These are phyloP conservation scores for Tolypocladium endophyticum DNA, from an alignment of 2,329 filamentous ascomycete species.

Conservation along the genomic window DNA sequence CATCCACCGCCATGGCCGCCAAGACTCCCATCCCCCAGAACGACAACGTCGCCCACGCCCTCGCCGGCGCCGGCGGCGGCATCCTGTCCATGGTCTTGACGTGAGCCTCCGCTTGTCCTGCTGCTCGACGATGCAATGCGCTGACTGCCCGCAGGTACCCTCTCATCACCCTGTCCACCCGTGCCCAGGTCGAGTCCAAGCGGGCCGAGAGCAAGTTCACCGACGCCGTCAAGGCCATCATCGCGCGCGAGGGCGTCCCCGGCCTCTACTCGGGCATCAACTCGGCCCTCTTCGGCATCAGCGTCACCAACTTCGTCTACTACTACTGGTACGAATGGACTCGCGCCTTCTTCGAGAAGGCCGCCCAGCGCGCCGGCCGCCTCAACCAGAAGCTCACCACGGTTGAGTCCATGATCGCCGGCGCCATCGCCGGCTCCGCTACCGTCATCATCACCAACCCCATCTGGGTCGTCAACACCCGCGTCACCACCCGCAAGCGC, in stretches of 20 bases:
- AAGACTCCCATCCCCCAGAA: constrained; percentile 69
- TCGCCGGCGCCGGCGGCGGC: constrained; percentile 86
- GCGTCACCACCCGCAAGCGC: constrained; percentile 83
- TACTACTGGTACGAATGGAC: constrained; percentile 99
- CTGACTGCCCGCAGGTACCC: constrained; percentile 57
- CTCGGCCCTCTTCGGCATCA: constrained; percentile 93
- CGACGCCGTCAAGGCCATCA: constrained; percentile 72
- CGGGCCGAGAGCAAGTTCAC: constrained; percentile 78
- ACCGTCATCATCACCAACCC: constrained; percentile 96
- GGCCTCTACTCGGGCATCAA: constrained; percentile 91
- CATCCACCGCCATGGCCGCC: constrained; percentile 21
- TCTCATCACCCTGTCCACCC: constrained; percentile 91
- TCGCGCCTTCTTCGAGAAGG: constrained; percentile 71
- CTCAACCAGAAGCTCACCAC: constrained; percentile 77
- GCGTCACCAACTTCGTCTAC: constrained; percentile 98
- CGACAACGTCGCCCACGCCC: constrained; percentile 92
- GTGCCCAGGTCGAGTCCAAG: constrained; percentile 94
- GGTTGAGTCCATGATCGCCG: constrained; percentile 87
- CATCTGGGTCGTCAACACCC: constrained; percentile 98
- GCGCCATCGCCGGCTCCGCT: constrained; percentile 83
- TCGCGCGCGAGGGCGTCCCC: constrained; percentile 79
- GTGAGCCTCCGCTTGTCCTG: constrained; percentile 34
- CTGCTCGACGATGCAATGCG: neutral
- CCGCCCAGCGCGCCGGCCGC: constrained; percentile 62
- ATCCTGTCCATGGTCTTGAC: constrained; percentile 94